Evolutionary conservation across 2,329 filamentous ascomycete genomes (phyloP), one percentile per base, ranked within the genome.

Genomic region (Parastagonospora avenae): DNA sequence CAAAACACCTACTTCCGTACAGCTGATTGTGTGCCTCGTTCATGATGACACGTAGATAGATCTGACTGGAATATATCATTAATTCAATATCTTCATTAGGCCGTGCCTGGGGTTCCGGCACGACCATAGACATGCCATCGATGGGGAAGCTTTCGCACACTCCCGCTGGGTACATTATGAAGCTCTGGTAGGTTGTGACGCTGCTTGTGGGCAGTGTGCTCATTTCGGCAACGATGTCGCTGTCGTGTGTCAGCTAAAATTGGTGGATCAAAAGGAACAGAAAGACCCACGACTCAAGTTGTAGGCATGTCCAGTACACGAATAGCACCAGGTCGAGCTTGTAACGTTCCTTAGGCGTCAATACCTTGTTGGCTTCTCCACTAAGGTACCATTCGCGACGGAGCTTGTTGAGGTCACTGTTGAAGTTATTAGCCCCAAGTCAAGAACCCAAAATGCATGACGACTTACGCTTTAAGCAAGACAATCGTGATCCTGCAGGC

Each of bases 261-360:
- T 16, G 31, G 40, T 3, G 9, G 15, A 46, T 24, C 36, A 19
- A 27, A 40, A 10, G 42, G 30, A 31, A 16, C 15, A 27, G 31
- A 8, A 31, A 8, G 4, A 48, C 57, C 41, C 73, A 91, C 88
- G 88, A 96, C 74, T 97, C 93, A 9, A 97, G 80, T 67, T 97
- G 93, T 56, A 97, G 78, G 69, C 91, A 96, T 7, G 92, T 94
- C 93, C 93, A 97, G 65, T 92, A 97, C 0, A 91, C 88, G 62
- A 95, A 68, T 48, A 79, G 73, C 19, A 79, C 74, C 36, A 79
- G 59, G 40, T 78, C 78, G 29, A 70, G 52, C 37, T 67, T 57
- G 44, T 71, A 70, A 2, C 59, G 55, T 45, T 72, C 68, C 46
- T 68, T 67, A 2, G 59, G 45, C 4, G 62, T 48, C 44, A 58